Conservation (phyloP, 2,329 filamentous ascomycete genomes). For the Penicillium sp. region DNA sequence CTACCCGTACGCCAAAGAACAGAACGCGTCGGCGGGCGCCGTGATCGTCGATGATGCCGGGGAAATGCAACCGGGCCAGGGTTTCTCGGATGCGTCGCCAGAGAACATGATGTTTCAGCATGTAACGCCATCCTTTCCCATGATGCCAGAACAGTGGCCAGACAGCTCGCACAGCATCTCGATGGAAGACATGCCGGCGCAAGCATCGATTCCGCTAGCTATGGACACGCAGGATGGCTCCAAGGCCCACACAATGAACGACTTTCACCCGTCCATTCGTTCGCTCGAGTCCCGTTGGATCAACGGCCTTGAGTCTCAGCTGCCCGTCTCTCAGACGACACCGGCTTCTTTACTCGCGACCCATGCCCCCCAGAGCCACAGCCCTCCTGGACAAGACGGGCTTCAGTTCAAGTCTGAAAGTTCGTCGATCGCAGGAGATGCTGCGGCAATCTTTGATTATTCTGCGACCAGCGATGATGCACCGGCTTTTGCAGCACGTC, state of each 20-base stretch:
- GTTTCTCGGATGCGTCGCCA: slow-evolving; percentile 26
- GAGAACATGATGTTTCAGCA: slow-evolving; percentile 32
- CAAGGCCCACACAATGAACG: slow-evolving; percentile 20
- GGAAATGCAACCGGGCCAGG: slow-evolving; percentile 26
- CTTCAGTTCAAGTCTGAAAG: slow-evolving; percentile 35
- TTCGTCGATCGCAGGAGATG: slow-evolving; percentile 35
- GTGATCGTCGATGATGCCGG: slow-evolving; percentile 36
- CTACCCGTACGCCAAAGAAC: slow-evolving; percentile 32
- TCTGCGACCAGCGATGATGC: slow-evolving; percentile 30
- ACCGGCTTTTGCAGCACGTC: slow-evolving; percentile 26
- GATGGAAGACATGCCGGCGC: slow-evolving; percentile 14
- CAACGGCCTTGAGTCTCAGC: slow-evolving; percentile 29
- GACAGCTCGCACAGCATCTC: slow-evolving; percentile 17
- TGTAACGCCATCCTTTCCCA: slow-evolving; percentile 27
- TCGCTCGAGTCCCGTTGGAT: slow-evolving; percentile 34
- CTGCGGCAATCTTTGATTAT: slow-evolving; percentile 32
- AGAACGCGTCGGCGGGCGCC: slow-evolving; percentile 22
- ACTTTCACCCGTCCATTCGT: slow-evolving; percentile 25
- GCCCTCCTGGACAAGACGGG: slow-evolving; percentile 21
- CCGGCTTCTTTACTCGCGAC: slow-evolving; percentile 20
- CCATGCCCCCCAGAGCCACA: slow-evolving; percentile 13
- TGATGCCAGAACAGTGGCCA: slow-evolving; percentile 27
- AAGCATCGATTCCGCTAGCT: slow-evolving; percentile 13
- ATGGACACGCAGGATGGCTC: slow-evolving; percentile 20
- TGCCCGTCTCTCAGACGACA: slow-evolving; percentile 27